Evolutionary conservation across 768 basidiomycete species (phyloP).

Genomic region (Pleurotus eryngii): DNA sequence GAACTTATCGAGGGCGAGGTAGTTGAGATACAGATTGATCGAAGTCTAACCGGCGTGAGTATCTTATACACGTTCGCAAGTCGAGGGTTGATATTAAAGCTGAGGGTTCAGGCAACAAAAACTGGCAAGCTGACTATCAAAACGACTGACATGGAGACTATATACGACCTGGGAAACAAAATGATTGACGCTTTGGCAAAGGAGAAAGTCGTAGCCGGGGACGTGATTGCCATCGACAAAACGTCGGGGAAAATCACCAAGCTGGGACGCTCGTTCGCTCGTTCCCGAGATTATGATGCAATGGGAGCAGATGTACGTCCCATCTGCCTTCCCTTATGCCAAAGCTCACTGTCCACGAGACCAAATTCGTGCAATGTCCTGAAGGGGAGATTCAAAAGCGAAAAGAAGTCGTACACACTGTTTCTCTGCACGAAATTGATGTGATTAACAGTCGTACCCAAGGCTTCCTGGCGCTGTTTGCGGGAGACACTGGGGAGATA

Average conservation of each 20-base stretch:
- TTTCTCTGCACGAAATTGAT: constrained; percentile 97
- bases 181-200: constrained; percentile 98
- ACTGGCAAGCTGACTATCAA: constrained; percentile 97
- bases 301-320: constrained; percentile 94
- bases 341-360: constrained; percentile 45
- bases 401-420: constrained; percentile 96
- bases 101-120: constrained; percentile 77
- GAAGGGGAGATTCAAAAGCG: constrained; percentile 98
- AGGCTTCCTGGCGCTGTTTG: constrained; percentile 93
- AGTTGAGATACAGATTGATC: constrained; percentile 97
- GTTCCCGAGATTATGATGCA: constrained; percentile 96
- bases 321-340: constrained; percentile 2
- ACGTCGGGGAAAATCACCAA: constrained; percentile 96
- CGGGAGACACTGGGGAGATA: constrained; percentile 98
- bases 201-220: constrained; percentile 94
- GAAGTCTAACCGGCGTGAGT: constrained; percentile 89
- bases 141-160: constrained; percentile 99
- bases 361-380: constrained; percentile 97
- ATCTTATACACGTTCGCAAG: background rate
- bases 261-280: constrained; percentile 93
- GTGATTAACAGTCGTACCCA: constrained; percentile 99
- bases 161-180: constrained; percentile 97
- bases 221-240: constrained; percentile 96
- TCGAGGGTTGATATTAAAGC: too few relatives aligned
- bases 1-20: constrained; percentile 98